Evolutionary conservation across 2,329 filamentous ascomycete genomes (phyloP), one percentile per base, ranked within the genome.

Genomic region (Sporothrix euskadiensis): DNA sequence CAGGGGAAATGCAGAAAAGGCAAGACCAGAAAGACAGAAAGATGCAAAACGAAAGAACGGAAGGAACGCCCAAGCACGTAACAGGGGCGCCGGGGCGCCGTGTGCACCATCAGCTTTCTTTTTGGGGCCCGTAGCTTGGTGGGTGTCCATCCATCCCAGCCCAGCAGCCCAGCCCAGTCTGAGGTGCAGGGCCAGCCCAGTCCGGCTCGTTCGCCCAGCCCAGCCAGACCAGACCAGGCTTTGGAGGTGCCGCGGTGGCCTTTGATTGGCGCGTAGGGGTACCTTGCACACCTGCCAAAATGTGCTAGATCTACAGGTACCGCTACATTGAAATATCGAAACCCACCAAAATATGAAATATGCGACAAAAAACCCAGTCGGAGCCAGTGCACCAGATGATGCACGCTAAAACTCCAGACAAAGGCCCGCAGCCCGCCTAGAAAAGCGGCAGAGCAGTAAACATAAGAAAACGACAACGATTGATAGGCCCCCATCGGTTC

Each of bases 51-150:
- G 56, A 14, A 71, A 65, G 54, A 32, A 69, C 14, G 22, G n/a
- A 73, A 52, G 68, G 57, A 70, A 71, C 59, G 68, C 66, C 57
- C 41, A 70, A 65, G 71, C 68, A 59, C 72, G 56, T 47, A 59
- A 61, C 73, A 69, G 69, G 39, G 59, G 71, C 47, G 52, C 41
- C 65, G 22, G 44, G 39, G 44, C 66, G 66, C 57, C 57, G 56
- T 54, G 44, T 71, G 68, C 72, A 52, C 69, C 72, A 71, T 52
- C 35, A 30, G 59, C 22, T 57, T n/a, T 56, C 19, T 22, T n/a
- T 56, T n/a, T 52, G 44, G 44, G 14, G 4, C 12, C 9, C 2
- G 3, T 47, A 14, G 44, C 3, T 49, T 5, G 14, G 9, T 30
- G 44, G 41, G 69, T 71, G 52, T 70, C 32, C 41, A 35, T 47